A percentile compares a stretch with the other conserved stretches of the same genome.
These are phyloP conservation scores for Paecilomyces sp. DNA, from an alignment of 2,329 filamentous ascomycete genomes.

Conservation along the genomic window DNA sequence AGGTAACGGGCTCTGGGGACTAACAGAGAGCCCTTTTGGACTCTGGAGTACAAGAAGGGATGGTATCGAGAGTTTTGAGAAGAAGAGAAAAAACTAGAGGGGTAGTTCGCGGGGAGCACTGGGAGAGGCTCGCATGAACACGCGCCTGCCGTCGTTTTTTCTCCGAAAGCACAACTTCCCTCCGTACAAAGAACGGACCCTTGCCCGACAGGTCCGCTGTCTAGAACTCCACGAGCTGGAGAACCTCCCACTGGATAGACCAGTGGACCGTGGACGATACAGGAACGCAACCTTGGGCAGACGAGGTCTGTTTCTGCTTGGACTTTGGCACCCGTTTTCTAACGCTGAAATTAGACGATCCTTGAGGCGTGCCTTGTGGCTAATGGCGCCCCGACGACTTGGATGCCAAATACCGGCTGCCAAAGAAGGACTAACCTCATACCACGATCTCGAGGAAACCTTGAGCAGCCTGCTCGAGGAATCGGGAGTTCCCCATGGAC, in stretches of 20 bases:
- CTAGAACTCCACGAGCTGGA: not conserved
- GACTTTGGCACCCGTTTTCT: not conserved
- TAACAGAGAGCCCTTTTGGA: not conserved
- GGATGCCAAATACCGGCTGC: not conserved
- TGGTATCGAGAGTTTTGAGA: not conserved
- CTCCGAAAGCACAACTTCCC: not conserved
- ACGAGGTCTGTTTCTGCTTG: not conserved
- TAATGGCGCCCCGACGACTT: not conserved
- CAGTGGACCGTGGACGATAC: not conserved
- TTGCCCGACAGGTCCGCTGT: not conserved
- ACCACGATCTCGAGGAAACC: not conserved
- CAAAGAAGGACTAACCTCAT: not conserved
- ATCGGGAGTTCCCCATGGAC: not conserved
- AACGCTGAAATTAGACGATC: not conserved
- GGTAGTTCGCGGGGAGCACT: not conserved
- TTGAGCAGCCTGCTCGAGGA: not conserved
- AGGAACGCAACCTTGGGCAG: not conserved
- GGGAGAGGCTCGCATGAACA: not conserved
- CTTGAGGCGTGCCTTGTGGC: not conserved
- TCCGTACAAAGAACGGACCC: not conserved
- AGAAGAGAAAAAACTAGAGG: not conserved
- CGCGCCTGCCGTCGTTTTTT: not conserved
- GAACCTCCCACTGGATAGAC: not conserved
- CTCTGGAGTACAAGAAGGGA: not conserved
- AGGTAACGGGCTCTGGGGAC: not conserved